These are phyloP conservation scores for Pyrenochaeta sp. DNA, from an alignment of 2,329 filamentous ascomycete species.

Conservation along the genomic window DNA sequence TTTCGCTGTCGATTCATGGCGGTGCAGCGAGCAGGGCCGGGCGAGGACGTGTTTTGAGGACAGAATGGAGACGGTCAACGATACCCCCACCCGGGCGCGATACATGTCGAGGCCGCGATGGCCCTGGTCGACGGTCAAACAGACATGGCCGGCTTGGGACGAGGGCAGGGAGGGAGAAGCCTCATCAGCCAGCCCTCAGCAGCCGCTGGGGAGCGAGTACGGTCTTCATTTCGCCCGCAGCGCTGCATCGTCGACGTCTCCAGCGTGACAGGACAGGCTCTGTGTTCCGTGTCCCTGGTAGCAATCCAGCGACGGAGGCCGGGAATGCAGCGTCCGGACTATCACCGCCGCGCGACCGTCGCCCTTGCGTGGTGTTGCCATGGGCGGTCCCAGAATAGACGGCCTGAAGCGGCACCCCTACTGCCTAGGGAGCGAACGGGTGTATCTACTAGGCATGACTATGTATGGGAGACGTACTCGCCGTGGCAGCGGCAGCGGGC, in stretches of 20 bases:
- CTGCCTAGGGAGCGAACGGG: too few relatives aligned
- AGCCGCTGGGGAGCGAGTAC: conserved; percentile 9
- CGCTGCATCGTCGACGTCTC: not conserved
- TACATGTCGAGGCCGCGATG: conserved; percentile 13
- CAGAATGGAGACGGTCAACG: conserved; percentile 33
- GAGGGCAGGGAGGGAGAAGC: conserved; percentile 1
- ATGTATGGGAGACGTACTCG: conserved; percentile 1
- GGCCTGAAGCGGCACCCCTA: too few relatives aligned
- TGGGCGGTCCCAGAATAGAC: conserved; percentile 15
- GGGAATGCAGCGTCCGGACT: conserved; percentile 20
- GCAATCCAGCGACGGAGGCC: conserved; percentile 10
- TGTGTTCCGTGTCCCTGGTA: conserved; percentile 27
- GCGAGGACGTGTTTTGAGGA: conserved; percentile 31
- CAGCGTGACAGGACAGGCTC: conserved; percentile 1
- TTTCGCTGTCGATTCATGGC: conserved; percentile 38
- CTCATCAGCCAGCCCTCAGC: conserved; percentile 26
- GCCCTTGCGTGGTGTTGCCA: conserved; percentile 12
- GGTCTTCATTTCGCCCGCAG: conserved; percentile 4
- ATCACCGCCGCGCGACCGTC: conserved; percentile 14
- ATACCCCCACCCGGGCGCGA: conserved; percentile 34
- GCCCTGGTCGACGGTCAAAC: conserved; percentile 33
- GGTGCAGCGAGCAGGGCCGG: conserved; percentile 29
- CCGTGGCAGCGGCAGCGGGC: not conserved
- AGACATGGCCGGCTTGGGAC: conserved; percentile 20
- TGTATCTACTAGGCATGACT: too few relatives aligned